Evolutionary conservation across 768 basidiomycete genomes (phyloP), one percentile per base, ranked within the genome.

Genomic region (Tricholomella constricta): DNA sequence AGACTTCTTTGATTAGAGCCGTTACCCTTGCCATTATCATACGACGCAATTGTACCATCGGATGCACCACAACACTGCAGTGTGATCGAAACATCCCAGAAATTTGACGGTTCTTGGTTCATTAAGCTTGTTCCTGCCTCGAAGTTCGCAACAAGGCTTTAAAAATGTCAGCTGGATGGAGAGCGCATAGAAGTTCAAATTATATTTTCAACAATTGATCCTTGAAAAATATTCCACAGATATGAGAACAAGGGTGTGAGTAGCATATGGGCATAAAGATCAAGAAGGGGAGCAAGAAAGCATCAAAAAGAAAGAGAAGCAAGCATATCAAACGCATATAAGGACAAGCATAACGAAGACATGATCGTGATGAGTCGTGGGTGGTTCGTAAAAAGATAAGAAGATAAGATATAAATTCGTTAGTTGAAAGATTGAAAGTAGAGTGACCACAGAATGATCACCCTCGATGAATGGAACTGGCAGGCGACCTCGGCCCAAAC

Each of bases 401-500:
- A 23, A 3, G 6, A 46, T 34, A 20, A 6, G 17, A 17, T 35
- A 44, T 27, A 11, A n/a, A 23, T 15, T 27, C 4, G 9, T 19
- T 27, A 49, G 6, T 8, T 23, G 9, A 38, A 25, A 10, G 27
- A 22, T 22, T 11, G 29, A 17, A 26, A 45, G 10, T 17, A 32
- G 10, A 10, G 5, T 35, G 15, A 4, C 15, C 20, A 19, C 40
- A 19, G 20, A 19, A n/a, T 4, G 15, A 14, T 48, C 14, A 40
- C 6, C n/a, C 32, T 8, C 35, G 51, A 36, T 55, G 54, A 17
- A 62, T 29, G 7, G 70, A 69, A 47, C 69, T 69, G 47, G 77
- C 72, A 10, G 84, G 86, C n/a, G 87, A 83, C 35, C 86, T 77
- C 36, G 90, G 89, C 27, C 91, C 91, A 63, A 92, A 93, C 55